Evolutionary conservation across 2,329 filamentous ascomycete species (phyloP).

Genomic region (Moelleriella libera): DNA sequence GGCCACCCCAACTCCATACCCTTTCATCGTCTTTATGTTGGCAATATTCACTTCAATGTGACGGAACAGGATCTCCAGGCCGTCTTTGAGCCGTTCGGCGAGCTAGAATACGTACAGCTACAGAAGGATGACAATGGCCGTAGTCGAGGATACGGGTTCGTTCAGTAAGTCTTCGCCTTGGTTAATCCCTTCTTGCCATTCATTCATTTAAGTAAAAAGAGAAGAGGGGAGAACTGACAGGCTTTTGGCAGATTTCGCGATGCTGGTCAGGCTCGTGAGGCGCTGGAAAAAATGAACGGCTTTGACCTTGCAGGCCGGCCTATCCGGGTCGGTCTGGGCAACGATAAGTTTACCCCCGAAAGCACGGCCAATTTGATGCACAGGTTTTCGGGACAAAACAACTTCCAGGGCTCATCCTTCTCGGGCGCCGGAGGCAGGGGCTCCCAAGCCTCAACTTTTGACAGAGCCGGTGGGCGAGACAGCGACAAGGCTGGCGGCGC

Average conservation of each 20-base stretch:
- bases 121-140: constrained; percentile 90
- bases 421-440: constrained; percentile 82
- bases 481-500: constrained; percentile 83
- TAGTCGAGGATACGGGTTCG: constrained; percentile 93
- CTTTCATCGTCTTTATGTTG: constrained; percentile 95
- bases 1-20: constrained; percentile 70
- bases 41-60: constrained; percentile 99
- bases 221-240: neutral
- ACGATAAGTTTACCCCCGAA: constrained; percentile 99
- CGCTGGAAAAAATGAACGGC: constrained; percentile 97
- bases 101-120: constrained; percentile 92
- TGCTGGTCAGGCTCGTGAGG: constrained; percentile 80
- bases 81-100: constrained; percentile 94
- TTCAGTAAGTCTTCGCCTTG: constrained; percentile 60
- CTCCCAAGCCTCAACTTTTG: constrained; percentile 74
- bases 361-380: constrained; percentile 85
- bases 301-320: constrained; percentile 95
- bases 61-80: constrained; percentile 91
- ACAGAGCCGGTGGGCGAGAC: constrained; percentile 78
- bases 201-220: neutral
- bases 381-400: constrained; percentile 74
- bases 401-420: constrained; percentile 81
- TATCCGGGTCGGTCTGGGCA: constrained; percentile 96
- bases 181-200: no score
- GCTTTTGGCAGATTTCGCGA: constrained; percentile 58